phyloP scores from a whole-genome alignment of 2,329 filamentous ascomycete species.

The Nothophoma quercina region DNA sequence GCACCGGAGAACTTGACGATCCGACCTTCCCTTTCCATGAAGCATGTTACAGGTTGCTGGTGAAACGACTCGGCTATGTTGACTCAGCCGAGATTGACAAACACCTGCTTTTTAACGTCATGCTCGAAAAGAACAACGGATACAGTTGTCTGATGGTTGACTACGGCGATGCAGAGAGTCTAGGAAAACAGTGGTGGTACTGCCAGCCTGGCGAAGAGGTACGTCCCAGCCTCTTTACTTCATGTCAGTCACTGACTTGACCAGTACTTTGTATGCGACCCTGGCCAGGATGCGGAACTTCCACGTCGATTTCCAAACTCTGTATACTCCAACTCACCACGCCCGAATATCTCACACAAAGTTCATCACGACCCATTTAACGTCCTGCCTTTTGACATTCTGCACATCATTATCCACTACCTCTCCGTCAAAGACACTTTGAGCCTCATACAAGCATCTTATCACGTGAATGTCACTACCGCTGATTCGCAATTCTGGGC shows the following conservation, averaged over 20 bases:
- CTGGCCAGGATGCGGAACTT: constrained; percentile 5
- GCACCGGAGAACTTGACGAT: not conserved
- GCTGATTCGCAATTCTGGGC: constrained; percentile 21
- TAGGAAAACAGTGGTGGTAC: constrained; percentile 20
- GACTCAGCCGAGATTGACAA: constrained; percentile 17
- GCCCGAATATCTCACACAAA: constrained; percentile 5
- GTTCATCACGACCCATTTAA: constrained; percentile 21
- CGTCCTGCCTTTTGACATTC: constrained; percentile 23
- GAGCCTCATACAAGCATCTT: constrained; percentile 23
- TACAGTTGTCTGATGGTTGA: constrained; percentile 18
- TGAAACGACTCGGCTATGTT: constrained; percentile 15
- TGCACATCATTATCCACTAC: constrained; percentile 16
- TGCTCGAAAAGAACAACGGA: constrained; percentile 5
- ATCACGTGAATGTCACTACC: constrained; percentile 17
- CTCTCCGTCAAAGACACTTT: constrained; percentile 13
- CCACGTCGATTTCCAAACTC: constrained; percentile 11
- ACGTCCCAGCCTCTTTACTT: not conserved
- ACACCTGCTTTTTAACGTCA: constrained; percentile 20
- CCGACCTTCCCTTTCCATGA: constrained; percentile 29
- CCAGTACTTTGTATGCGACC: constrained; percentile 23
- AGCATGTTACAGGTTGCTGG: constrained; percentile 27
- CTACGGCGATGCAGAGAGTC: constrained; percentile 21
- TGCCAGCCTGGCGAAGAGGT: constrained; percentile 29
- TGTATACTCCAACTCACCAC: constrained; percentile 4
- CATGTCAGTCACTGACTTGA: not conserved